Base-by-base conservation (phyloP, 2,329 filamentous ascomycete genomes). In the Fusarium pseudonygamai region DNA sequence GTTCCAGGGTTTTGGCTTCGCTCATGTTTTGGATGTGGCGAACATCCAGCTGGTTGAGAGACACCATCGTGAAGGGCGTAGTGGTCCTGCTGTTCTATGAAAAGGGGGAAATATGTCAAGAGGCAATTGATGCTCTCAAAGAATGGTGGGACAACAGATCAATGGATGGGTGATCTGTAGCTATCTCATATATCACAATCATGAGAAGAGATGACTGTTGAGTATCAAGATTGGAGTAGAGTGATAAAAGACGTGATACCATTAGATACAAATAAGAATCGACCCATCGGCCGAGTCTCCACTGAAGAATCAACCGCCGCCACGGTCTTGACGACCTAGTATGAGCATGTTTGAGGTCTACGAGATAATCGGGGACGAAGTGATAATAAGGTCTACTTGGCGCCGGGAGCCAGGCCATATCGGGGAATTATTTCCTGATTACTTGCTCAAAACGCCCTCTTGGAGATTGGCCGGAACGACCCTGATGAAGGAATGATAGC, bases 11-110 rank as follows among this genome's bases (percentile, higher is more conserved):
- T 34, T 73, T 72, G n/a, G 80, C 83, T 16, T 80, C 79, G 34
- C 73, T 80, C 67, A 81, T 80, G 64, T 86, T 82, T 69, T 86
- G 85, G 67, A 86, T 85, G 70, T 85, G 84, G 32, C 79, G 78
- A 69, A 74, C 73, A 65, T 49, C 71, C 68, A 79, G 67, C 60
- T 74, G 64, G 52, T 67, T 68, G 34, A 75, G 50, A 43, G 75
- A 63, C 64, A 60, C 66, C 72, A 75, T 78, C 45, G 52, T 47
- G 61, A 67, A 53, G 32, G 49, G 15, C 28, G 56, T 56, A n/a
- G 15, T 60, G 55, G 36, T 43, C 39, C 26, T 50, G 40, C 4
- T 28, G n/a, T 20, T 46, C 30, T 47, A 45, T 30, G 39, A 53
- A 32, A 34, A n/a, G 24, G 18, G 11, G 15, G 14, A 39, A 30